Evolutionary conservation across 371 early-diverging fungal species (phyloP).

Genomic region (Neoconidiobolus thromboides): DNA sequence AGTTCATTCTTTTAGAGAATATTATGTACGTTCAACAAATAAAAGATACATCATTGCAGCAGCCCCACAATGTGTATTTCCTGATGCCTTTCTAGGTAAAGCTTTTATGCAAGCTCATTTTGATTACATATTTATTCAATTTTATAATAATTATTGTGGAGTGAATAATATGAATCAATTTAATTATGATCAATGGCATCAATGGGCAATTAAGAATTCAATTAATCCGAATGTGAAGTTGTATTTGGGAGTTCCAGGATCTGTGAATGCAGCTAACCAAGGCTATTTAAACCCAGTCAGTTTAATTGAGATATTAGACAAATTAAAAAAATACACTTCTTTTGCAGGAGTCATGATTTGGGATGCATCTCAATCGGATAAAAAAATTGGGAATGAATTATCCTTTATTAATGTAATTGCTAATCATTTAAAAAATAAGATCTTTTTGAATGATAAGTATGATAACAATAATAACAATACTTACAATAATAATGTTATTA

Average conservation of each 20-base stretch:
- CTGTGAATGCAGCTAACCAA: slow-evolving; percentile 26
- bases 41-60: slow-evolving; percentile 21
- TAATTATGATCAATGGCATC: slow-evolving; percentile 39
- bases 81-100: slow-evolving; percentile 30
- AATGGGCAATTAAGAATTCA: slow-evolving; percentile 26
- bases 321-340: slow-evolving; percentile 14
- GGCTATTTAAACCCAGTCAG: slow-evolving; percentile 24
- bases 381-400: no score
- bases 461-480: no score
- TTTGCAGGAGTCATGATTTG: slow-evolving; percentile 54
- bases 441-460: no score
- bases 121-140: slow-evolving; percentile 48
- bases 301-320: slow-evolving; percentile 19
- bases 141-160: slow-evolving; percentile 31
- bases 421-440: no score
- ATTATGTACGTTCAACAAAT: slow-evolving; percentile 7
- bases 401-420: no score
- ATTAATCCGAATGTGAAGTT: slow-evolving; percentile 35
- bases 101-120: slow-evolving; percentile 30
- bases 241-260: slow-evolving; percentile 36
- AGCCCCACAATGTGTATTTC: slow-evolving; percentile 27
- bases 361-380: slow-evolving; percentile 21
- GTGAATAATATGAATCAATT: slow-evolving; percentile 10
- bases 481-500: no score
- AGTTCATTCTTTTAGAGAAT: slow-evolving; percentile 19